Evolutionary conservation across 441 rosid genomes (phyloP).

Genomic region (Euphorbia celastroides): DNA sequence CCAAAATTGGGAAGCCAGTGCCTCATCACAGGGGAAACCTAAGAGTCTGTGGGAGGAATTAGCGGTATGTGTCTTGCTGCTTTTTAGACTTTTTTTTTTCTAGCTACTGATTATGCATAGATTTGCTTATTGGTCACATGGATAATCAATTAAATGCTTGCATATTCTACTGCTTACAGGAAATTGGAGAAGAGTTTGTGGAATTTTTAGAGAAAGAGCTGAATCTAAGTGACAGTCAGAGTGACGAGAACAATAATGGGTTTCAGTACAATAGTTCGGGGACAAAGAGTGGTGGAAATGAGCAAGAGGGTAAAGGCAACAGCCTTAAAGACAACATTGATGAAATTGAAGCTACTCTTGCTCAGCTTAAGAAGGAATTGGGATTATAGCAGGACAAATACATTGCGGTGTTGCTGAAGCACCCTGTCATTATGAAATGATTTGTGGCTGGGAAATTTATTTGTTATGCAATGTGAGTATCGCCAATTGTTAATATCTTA

Average conservation of each 20-base stretch:
- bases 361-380: slow-evolving; percentile 75
- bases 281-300: slow-evolving; percentile 27
- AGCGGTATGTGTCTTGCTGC: slow-evolving; percentile 39
- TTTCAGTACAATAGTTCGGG: slow-evolving; percentile 26
- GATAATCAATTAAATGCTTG: background rate
- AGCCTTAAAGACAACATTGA: slow-evolving; percentile 71
- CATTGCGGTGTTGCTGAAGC: background rate
- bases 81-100: background rate
- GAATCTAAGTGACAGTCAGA: slow-evolving; percentile 54
- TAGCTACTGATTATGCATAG: background rate
- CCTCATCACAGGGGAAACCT: slow-evolving; percentile 77
- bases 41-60: slow-evolving; percentile 98
- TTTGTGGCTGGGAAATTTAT: too few species aligned
- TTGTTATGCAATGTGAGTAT: too few species aligned
- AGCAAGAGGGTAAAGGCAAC: slow-evolving; percentile 36
- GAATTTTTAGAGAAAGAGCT: slow-evolving; percentile 95
- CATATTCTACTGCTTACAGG: slow-evolving; percentile 35
- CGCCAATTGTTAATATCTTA: background rate
- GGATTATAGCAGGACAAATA: slow-evolving; percentile 47
- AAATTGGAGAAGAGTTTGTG: slow-evolving; percentile 93
- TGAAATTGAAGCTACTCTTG: slow-evolving; percentile 88
- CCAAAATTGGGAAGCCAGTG: slow-evolving; percentile 76
- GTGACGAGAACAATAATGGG: slow-evolving; percentile 23
- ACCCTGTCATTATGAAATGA: too few species aligned
- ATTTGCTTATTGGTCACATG: background rate